Base-by-base conservation (phyloP, 768 basidiomycete genomes). In the Trametes punicea region DNA sequence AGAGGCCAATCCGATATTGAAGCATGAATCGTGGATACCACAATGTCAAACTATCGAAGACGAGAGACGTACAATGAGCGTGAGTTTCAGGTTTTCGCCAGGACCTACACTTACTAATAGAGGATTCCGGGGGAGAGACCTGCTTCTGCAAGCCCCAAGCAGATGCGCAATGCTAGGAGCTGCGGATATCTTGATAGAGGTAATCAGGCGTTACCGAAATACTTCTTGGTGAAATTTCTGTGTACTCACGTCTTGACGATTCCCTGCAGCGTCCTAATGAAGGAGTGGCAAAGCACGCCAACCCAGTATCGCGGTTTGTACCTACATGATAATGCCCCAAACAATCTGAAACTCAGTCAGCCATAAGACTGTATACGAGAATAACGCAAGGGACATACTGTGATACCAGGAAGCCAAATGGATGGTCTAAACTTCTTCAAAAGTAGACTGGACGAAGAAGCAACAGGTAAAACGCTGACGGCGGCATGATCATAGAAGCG, bases 71-170 rank as follows among this genome's bases (percentile, higher is more conserved):
- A 5, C 23, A 23, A 18, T 7, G 7, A 29, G 3, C 21, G 30
- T 7, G 7, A 68, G 77, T 29, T 26, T 4, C 21, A 47, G 34
- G n/a, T n/a, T n/a, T n/a, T n/a, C n/a, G n/a, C n/a, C n/a, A n/a
- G n/a, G n/a, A n/a, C n/a, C n/a, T 29, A 27, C 3, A 46, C 59
- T 41, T 52, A 86, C 86, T 85, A 88, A 71, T 87, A 90, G 0
- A 80, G 77, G 10, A 88, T 82, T 23, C 86, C 86, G 10, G 87
- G 85, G 65, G 84, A 88, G 6, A 87, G 64, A 3, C 88, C 86
- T 4, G 85, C 83, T 69, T 90, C 88, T 0, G 84, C 78, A 2
- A 85, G 64, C 2, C 87, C 88, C 0, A 88, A 78, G 3, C 25
- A 34, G 9, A 45, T 21, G 4, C 56, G 42, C 10, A 30, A 26